phyloP scores from a whole-genome alignment of 768 basidiomycete species.

The Strobilomyces dryophilus region DNA sequence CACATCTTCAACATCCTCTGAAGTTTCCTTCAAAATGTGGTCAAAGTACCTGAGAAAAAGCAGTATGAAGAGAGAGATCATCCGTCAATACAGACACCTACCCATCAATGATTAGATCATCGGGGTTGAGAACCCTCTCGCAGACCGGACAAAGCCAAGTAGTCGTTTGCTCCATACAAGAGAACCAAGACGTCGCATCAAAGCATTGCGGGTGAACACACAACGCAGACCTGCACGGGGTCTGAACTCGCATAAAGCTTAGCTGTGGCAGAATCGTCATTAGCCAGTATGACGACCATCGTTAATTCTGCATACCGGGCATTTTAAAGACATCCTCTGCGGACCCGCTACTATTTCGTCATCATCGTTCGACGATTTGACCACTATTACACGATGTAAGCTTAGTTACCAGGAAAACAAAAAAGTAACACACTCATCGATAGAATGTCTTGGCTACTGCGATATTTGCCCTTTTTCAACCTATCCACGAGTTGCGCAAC shows the following conservation, averaged over 20 bases:
- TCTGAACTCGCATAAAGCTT: conserved; percentile 79
- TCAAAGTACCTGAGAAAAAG: conserved; percentile 70
- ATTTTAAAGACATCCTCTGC: conserved; percentile 88
- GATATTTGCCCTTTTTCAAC: conserved; percentile 64
- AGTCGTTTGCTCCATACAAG: conserved; percentile 94
- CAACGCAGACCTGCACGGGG: conserved; percentile 79
- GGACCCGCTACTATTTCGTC: conserved; percentile 91
- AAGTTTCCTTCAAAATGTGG: conserved; percentile 71
- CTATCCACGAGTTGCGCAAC: conserved; percentile 68
- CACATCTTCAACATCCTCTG: conserved; percentile 85
- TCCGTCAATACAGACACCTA: conserved; percentile 31
- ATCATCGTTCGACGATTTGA: conserved; percentile 57
- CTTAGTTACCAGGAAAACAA: not conserved
- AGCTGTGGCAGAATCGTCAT: conserved; percentile 42
- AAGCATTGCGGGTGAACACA: conserved; percentile 95
- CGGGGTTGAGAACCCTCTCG: conserved; percentile 68
- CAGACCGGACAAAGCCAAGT: conserved; percentile 96
- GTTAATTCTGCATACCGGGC: conserved; percentile 62
- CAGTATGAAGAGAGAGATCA: not conserved
- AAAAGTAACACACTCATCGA: conserved; percentile 53
- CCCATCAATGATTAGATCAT: conserved; percentile 92
- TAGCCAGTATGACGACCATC: not conserved
- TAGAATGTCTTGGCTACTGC: conserved; percentile 58
- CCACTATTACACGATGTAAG: conserved; percentile 43
- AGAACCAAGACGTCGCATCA: conserved; percentile 91